Base-by-base conservation (phyloP, 345 rosid genomes). In the Mallotus nudiflorus region DNA sequence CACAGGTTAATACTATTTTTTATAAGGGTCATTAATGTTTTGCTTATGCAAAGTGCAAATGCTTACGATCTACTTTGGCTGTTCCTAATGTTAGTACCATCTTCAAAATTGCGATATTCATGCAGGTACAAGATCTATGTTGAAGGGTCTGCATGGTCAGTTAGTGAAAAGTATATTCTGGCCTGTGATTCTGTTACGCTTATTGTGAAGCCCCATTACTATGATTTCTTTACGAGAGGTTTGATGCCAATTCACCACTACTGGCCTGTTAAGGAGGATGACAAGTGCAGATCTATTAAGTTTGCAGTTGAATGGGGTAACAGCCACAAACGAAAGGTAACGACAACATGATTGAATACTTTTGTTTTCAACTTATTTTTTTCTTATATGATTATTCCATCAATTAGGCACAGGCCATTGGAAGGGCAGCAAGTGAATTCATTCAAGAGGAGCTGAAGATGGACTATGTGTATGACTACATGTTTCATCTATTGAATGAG, bases 1-100 rank as follows among this genome's bases (percentile, higher is more conserved):
- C 84, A 95, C 73, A 88, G 97, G 99, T 95, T 16, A 11, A 48
- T 12, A 46, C 1, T 22, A 39, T 16, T 19, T 35, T 25, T 11
- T 55, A 5, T 3, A 19, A 19, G 40, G 40, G 7, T 27, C 8
- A 19, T 51, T 51, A 51, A n/a, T n/a, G n/a, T n/a, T 33, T 8
- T 42, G 11, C 11, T 42, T 9, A 42, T 42, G 14, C 11, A 42
- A 8, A 42, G n/a, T 42, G 46, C 11, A 9, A 12, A 3, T 49
- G n/a, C 39, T 29, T 57, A 14, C 14, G 29, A 4, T 31, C 20
- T 18, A 28, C 10, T 29, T 59, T 59, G 46, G 28, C 18, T 5
- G 39, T 9, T 19, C 25, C 45, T 19, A 59, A 33, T 33, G 0
- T 16, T 19, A 13, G 28, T 54, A 14, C 16, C 48, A 40, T 61